Evolutionary conservation across 2,329 filamentous ascomycete species (phyloP).

Genomic region (Alternaria sp.): DNA sequence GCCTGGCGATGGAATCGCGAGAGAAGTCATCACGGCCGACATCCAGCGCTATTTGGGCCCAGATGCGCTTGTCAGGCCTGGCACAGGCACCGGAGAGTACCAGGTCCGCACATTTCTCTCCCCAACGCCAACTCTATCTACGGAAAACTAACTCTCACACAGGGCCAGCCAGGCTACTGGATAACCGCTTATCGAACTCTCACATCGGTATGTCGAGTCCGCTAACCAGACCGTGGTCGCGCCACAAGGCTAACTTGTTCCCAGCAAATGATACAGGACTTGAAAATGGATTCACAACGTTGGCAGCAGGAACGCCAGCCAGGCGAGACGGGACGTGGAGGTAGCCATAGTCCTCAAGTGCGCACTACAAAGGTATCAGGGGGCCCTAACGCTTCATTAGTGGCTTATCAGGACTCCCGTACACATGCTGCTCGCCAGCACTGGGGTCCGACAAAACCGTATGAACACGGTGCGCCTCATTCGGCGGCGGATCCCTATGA

Average conservation of each 20-base stretch:
- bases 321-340: conserved; percentile 54
- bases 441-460: conserved; percentile 49
- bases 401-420: conserved; percentile 55
- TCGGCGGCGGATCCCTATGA: conserved; percentile 30
- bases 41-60: conserved; percentile 62
- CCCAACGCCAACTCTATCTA: conserved; percentile 24
- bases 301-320: conserved; percentile 53
- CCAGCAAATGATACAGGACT: conserved; percentile 60
- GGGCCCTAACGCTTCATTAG: conserved; percentile 57
- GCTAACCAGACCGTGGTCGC: background rate
- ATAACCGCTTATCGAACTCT: conserved; percentile 62
- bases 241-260: conserved; percentile 30
- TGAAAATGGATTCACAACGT: conserved; percentile 58
- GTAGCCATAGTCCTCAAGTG: conserved; percentile 55
- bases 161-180: conserved; percentile 60
- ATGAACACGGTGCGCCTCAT: conserved; percentile 26
- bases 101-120: conserved; percentile 50
- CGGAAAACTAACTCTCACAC: conserved; percentile 14
- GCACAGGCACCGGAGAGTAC: conserved; percentile 56
- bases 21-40: conserved; percentile 62
- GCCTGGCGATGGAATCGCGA: conserved; percentile 59
- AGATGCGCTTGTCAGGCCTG: conserved; percentile 61
- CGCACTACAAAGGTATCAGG: conserved; percentile 53
- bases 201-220: conserved; percentile 54
- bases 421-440: conserved; percentile 56